Base-by-base conservation (phyloP, 2,329 filamentous ascomycete genomes). In the Claviceps pazoutovae region DNA sequence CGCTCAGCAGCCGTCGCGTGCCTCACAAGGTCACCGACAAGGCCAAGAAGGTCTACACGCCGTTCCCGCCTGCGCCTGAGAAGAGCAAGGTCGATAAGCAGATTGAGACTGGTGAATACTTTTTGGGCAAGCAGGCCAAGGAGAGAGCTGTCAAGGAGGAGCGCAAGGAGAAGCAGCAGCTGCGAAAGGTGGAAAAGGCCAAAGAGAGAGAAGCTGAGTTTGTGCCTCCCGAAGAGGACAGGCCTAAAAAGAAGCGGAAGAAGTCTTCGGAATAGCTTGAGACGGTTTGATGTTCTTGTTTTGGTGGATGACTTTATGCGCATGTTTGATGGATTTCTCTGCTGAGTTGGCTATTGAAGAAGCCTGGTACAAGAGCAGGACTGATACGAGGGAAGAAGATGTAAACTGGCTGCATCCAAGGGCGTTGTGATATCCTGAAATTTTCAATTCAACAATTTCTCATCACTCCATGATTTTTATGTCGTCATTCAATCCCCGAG, bases 51-150 rank as follows among this genome's bases (percentile, higher is more conserved):
- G 70, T 76, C 13, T 98, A 96, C 75, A 98, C 94, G 58, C 91
- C 93, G 9, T 98, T 98, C 82, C 93, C 93, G 48, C 93, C 93
- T 6, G 80, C 89, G 44, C 89, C 90, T 58, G 91, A 98, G 76
- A 95, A 95, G 86, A 96, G 90, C 80, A 98, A 97, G 80, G 80
- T 98, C 61, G 93, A 98, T 70, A 71, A 89, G 69, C 91, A 98
- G 77, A 95, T 98, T 73, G 93, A 98, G 75, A 90, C 82, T 61
- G 91, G 93, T 71, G 91, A 97, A 72, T 98, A 95, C 72, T 97
- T 97, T 69, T 70, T 98, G 64, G 83, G 84, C 64, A 95, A 95
- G 74, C 82, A 90, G 63, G 90, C 88, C 54, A 95, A 95, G 76
- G 88, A 95, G 62, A 78, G 90, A 55, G 85, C 83, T 51, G 82